Conservation (phyloP, 2,329 filamentous ascomycete genomes). For the Penicillium sp. region DNA sequence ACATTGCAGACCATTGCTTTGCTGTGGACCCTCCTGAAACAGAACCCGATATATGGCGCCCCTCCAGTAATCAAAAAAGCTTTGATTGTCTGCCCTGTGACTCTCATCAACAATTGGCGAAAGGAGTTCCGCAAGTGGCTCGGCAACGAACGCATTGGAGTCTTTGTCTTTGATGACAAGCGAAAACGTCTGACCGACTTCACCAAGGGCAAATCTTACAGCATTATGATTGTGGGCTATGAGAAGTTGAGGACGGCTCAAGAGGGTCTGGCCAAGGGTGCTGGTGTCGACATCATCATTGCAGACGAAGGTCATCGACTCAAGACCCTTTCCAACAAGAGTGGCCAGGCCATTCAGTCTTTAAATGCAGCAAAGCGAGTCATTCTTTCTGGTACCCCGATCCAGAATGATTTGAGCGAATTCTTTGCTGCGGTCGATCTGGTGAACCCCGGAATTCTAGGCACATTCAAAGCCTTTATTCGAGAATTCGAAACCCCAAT, state of each 20-base stretch:
- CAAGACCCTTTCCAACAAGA: conserved; percentile 69
- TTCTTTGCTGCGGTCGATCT: conserved; percentile 69
- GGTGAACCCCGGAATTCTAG: conserved; percentile 66
- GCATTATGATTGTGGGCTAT: conserved; percentile 72
- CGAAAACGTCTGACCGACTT: conserved; percentile 65
- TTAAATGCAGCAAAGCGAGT: conserved; percentile 62
- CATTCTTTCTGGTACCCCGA: conserved; percentile 66
- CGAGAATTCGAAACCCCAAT: conserved; percentile 66
- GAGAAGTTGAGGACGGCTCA: conserved; percentile 67
- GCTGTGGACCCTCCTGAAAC: conserved; percentile 71
- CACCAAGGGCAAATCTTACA: conserved; percentile 67
- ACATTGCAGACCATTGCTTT: conserved; percentile 71
- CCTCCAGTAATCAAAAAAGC: conserved; percentile 67
- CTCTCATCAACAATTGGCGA: conserved; percentile 71
- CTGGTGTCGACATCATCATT: conserved; percentile 67
- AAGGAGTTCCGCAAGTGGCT: conserved; percentile 75
- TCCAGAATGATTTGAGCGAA: conserved; percentile 68
- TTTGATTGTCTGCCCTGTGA: conserved; percentile 71
- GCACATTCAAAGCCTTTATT: conserved; percentile 63
- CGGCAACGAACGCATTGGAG: conserved; percentile 67
- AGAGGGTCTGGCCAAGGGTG: conserved; percentile 62
- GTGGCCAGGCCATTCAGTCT: conserved; percentile 64
- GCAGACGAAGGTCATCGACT: conserved; percentile 69
- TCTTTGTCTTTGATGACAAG: conserved; percentile 64
- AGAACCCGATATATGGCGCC: conserved; percentile 64